A percentile compares a stretch with the other conserved stretches of the same genome.
Conservation (phyloP, 768 basidiomycete species). For the Dioszegia aurantiaca region DNA sequence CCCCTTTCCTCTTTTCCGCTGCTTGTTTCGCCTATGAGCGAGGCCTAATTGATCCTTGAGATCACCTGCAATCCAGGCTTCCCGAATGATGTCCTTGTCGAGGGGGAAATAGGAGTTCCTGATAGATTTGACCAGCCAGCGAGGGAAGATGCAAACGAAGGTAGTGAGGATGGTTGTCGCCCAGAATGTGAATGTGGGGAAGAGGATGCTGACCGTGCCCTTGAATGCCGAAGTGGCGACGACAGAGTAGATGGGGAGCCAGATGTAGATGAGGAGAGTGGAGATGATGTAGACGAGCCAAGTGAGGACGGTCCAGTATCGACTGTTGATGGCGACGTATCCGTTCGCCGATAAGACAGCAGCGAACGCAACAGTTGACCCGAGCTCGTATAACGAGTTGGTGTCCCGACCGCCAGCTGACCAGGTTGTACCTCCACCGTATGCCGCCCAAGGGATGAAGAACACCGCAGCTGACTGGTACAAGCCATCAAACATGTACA, state of each 20-base stretch:
- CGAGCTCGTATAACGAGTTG: slow-evolving; percentile 78
- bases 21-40: slow-evolving; percentile 18
- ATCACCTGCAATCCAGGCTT: slow-evolving; percentile 56
- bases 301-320: slow-evolving; percentile 66
- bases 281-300: slow-evolving; percentile 41
- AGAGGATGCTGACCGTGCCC: slow-evolving; percentile 70
- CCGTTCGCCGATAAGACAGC: slow-evolving; percentile 85
- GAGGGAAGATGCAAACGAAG: slow-evolving; percentile 71
- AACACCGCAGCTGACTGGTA: slow-evolving; percentile 87
- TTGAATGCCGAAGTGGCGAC: slow-evolving; percentile 70
- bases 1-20: slow-evolving; percentile 7
- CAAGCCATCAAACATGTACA: slow-evolving; percentile 89
- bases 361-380: slow-evolving; percentile 82
- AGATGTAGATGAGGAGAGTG: slow-evolving; percentile 63
- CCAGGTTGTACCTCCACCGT: slow-evolving; percentile 66
- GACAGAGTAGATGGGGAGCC: slow-evolving; percentile 84
- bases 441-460: slow-evolving; percentile 70
- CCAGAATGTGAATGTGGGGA: slow-evolving; percentile 80
- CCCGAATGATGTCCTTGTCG: slow-evolving; percentile 87
- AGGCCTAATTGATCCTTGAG: slow-evolving; percentile 44
- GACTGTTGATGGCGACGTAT: slow-evolving; percentile 83
- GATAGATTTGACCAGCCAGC: slow-evolving; percentile 73
- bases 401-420: slow-evolving; percentile 66
- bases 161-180: slow-evolving; percentile 68
- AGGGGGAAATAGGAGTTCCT: slow-evolving; percentile 69